phyloP scores from a whole-genome alignment of 2,329 filamentous ascomycete species.

The Ascochyta rabiei region DNA sequence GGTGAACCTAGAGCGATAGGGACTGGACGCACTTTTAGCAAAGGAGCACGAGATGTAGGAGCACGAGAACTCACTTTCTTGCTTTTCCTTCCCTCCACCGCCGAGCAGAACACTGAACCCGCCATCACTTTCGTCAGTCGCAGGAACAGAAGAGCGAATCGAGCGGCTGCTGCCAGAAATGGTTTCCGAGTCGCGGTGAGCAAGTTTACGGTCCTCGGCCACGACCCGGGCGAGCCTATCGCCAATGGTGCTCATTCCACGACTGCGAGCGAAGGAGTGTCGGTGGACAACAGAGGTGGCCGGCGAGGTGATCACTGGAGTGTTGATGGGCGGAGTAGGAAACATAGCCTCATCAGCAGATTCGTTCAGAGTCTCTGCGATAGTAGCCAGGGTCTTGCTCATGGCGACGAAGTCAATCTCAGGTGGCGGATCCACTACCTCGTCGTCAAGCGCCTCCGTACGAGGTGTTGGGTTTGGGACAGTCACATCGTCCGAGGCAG shows the following conservation, averaged over 20 bases:
- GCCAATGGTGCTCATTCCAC: constrained; percentile 78
- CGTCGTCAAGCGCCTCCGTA: constrained; percentile 24
- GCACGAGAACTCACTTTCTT: constrained; percentile 19
- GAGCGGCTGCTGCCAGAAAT: constrained; percentile 27
- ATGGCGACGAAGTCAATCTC: constrained; percentile 36
- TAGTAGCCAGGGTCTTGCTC: constrained; percentile 34
- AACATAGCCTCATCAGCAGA: constrained; percentile 36
- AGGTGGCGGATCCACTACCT: constrained; percentile 20
- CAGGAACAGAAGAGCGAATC: constrained; percentile 14
- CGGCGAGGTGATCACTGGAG: constrained; percentile 35
- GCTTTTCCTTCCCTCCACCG: constrained; percentile 20
- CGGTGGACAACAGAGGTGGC: constrained; percentile 31
- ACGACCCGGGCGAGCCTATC: constrained; percentile 80
- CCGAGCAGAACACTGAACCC: constrained; percentile 26
- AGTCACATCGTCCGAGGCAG: constrained; percentile 23
- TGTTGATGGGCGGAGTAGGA: constrained; percentile 42
- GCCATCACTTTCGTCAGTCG: constrained; percentile 28
- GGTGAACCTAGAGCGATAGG: constrained; percentile 38
- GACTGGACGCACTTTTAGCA: constrained; percentile 23
- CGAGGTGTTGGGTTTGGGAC: constrained; percentile 36
- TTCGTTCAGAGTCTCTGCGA: constrained; percentile 41
- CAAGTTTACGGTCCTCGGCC: constrained; percentile 24
- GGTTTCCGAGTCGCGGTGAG: constrained; percentile 19
- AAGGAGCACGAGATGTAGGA: not conserved
- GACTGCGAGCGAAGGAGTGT: constrained; percentile 20